Evolutionary conservation across 2,329 filamentous ascomycete genomes (phyloP).

Genomic region (Calonectria ilicicola): DNA sequence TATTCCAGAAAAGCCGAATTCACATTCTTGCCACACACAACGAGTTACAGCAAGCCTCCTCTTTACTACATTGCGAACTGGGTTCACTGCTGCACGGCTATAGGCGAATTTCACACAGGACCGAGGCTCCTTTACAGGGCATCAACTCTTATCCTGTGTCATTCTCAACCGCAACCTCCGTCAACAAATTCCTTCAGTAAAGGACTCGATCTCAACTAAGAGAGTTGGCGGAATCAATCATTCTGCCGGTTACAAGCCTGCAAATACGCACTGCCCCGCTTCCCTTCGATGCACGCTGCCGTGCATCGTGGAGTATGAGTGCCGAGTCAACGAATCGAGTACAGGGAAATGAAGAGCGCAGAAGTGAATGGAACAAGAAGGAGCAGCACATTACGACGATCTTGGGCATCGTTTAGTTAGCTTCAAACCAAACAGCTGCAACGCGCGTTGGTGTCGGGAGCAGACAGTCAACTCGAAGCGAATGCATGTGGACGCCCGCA

Average conservation of each 20-base stretch:
- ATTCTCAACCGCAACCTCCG: neutral
- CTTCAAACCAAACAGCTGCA: neutral
- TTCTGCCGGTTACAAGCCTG: neutral
- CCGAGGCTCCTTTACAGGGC: no score
- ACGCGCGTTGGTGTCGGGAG: neutral
- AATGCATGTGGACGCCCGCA: neutral
- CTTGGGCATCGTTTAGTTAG: neutral
- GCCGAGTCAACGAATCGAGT: neutral
- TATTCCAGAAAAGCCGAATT: no score
- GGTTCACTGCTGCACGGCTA: no score
- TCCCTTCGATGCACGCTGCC: neutral
- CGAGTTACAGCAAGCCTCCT: no score
- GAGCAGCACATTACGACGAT: neutral
- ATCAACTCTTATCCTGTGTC: no score
- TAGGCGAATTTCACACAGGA: no score
- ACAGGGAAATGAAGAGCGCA: neutral
- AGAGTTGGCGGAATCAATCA: neutral
- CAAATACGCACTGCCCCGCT: neutral
- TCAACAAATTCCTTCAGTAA: neutral
- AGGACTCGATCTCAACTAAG: no score
- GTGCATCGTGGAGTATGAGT: neutral
- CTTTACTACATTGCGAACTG: no score
- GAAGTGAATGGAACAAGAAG: neutral
- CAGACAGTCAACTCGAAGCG: neutral
- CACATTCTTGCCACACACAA: no score